Base-by-base conservation (phyloP, 2,329 filamentous ascomycete species). In the Helicocarpus griseus region DNA sequence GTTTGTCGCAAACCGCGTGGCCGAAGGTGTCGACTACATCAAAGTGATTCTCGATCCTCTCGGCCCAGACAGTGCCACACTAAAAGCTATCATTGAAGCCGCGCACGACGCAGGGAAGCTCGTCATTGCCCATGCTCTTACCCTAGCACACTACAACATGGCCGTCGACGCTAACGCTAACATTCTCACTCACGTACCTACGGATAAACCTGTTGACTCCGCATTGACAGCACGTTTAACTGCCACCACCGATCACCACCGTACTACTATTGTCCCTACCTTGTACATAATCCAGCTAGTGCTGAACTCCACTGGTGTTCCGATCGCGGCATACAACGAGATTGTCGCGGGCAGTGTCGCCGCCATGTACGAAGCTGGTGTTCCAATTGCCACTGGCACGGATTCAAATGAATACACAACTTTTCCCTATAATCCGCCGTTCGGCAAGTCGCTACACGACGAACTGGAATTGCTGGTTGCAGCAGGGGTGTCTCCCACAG, bases 21-120 rank as follows among this genome's bases (percentile, higher is more conserved):
- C 33, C 0, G 56, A 59, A 45, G 56, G 53, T 5, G 50, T 53
- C 8, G 56, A 60, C 46, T 59, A 59, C 35, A 55, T 60, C 46
- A 59, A 60, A 39, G 39, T 60, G 4, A 40, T 60, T 14, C 51
- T 51, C 6, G 58, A 60, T 41, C 24, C 53, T 8, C 56, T 54
- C n/a, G 57, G 57, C 9, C 56, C 54, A 2, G 47, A 38, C 36
- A 57, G 59, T 45, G 52, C 52, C 29, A 53, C 53, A 1, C 17
- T 59, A 5, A 54, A 56, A 39, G 52, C 55, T 1, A 22, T 60
- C 8, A 55, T 58, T 9, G 28, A 11, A 8, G 36, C 48, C 14
- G 57, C 55, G 5, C 57, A 57, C 39, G 31, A 48, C 19, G 4
- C 13, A 14, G 26, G 31, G 6, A 58, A 58, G 44, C 39, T 57